A percentile compares a stretch with the other conserved stretches of the same genome.
Evolutionary conservation across 495 filamentous ascomycete species (phyloP).

Genomic region (Neurospora cerealis): DNA sequence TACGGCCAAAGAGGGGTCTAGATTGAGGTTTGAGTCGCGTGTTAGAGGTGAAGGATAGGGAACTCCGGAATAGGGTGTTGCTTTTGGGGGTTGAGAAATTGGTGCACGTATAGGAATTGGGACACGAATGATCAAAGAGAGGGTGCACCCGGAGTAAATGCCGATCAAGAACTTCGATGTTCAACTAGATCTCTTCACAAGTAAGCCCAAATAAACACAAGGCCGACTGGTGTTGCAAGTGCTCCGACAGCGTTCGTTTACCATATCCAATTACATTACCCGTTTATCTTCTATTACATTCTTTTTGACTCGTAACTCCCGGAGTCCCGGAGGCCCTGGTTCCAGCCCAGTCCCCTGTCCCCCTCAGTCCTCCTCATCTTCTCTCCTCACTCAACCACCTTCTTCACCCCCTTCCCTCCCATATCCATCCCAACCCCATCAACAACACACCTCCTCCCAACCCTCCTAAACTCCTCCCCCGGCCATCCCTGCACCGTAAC

Average conservation of each 20-base stretch:
- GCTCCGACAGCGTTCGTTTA: not conserved
- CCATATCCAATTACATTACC: not conserved
- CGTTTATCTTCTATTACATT: not conserved
- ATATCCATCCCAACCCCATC: not conserved
- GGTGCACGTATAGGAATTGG: no score
- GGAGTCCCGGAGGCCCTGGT: not conserved
- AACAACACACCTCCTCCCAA: not conserved
- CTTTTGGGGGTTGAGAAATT: no score
- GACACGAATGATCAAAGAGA: no score
- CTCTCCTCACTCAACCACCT: not conserved
- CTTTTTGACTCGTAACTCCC: not conserved
- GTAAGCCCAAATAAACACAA: not conserved
- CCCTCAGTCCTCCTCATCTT: no score
- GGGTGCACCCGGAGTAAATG: no score
- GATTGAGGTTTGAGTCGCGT: no score
- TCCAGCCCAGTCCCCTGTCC: not conserved
- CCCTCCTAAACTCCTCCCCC: constrained; percentile 19
- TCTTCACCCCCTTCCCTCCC: not conserved
- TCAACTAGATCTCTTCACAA: not conserved
- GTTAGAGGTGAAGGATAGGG: no score
- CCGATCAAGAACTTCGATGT: no score
- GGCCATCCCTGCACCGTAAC: constrained; percentile 38
- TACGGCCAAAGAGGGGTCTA: no score
- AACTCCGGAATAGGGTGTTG: no score
- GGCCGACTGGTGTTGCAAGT: not conserved